Conservation (phyloP, 495 filamentous ascomycete genomes). For the Tuber aestivum region DNA sequence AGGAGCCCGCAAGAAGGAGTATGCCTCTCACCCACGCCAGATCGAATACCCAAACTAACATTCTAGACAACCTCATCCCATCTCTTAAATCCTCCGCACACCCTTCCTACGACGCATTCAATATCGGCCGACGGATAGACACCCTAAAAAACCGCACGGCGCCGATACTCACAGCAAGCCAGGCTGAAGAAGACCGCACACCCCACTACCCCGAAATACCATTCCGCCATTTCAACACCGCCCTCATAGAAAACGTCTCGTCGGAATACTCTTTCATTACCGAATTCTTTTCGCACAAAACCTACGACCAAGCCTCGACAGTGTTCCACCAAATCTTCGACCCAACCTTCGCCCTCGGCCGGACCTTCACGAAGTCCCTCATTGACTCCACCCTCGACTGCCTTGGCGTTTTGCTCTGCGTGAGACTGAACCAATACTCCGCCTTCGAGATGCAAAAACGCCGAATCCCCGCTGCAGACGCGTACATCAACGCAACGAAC, state of each 20-base stretch:
- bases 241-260: constrained; percentile 87
- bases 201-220: constrained; percentile 81
- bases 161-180: constrained; percentile 57
- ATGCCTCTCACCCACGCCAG: constrained; percentile 30
- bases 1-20: constrained; percentile 60
- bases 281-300: constrained; percentile 70
- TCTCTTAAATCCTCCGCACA: constrained; percentile 45
- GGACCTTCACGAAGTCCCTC: constrained; percentile 67
- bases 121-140: constrained; percentile 75
- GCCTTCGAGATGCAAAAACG: constrained; percentile 89
- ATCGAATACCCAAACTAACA: constrained; percentile 41
- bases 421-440: constrained; percentile 87
- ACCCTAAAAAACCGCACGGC: constrained; percentile 67
- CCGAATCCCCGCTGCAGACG: constrained; percentile 79
- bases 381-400: constrained; percentile 71
- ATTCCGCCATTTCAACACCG: constrained; percentile 90
- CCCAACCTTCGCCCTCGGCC: constrained; percentile 74
- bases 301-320: constrained; percentile 53
- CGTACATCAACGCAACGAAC: constrained; percentile 86
- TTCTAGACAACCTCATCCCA: constrained; percentile 37
- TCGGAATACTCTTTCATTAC: constrained; percentile 92
- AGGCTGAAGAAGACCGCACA: constrained; percentile 80
- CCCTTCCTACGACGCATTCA: constrained; percentile 77
- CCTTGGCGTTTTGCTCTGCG: constrained; percentile 77
- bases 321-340: constrained; percentile 77